phyloP scores from a whole-genome alignment of 2,329 filamentous ascomycete genomes.

The Byssoonygena ceratinophila region DNA sequence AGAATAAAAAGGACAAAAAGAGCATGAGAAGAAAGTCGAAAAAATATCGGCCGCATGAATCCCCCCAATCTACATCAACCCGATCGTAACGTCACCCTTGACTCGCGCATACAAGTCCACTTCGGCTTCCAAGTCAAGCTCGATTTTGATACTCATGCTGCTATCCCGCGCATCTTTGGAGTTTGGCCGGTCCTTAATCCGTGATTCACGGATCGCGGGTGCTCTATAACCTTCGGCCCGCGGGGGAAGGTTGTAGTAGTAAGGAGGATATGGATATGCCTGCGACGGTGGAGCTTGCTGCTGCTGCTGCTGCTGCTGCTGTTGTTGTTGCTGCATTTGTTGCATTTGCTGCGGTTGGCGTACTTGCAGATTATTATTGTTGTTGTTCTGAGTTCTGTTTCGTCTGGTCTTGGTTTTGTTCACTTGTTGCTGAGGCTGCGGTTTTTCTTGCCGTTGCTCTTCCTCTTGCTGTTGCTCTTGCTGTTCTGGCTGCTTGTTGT shows the following conservation, averaged over 20 bases:
- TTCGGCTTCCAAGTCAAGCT: conserved; percentile 26
- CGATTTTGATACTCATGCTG: conserved; percentile 35
- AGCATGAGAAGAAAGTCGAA: background rate
- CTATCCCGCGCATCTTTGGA: conserved; percentile 30
- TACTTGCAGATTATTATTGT: background rate
- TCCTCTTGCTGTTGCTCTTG: background rate
- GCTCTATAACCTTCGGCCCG: background rate
- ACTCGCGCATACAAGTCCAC: conserved; percentile 12
- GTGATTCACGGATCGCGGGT: conserved; percentile 21
- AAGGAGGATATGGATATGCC: background rate
- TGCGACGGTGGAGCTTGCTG: background rate
- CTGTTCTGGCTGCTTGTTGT: background rate
- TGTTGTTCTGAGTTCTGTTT: background rate
- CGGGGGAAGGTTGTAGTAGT: conserved; percentile 2
- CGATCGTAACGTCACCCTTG: conserved; percentile 13
- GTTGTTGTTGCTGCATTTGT: background rate
- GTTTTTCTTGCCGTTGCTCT: background rate
- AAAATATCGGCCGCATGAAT: background rate
- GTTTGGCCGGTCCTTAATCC: conserved; percentile 32
- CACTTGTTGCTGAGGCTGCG: background rate
- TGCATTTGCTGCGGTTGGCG: background rate
- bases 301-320: conserved; percentile 2
- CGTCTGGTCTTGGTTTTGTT: background rate
- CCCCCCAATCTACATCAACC: conserved; percentile 5
- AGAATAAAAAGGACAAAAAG: background rate